phyloP scores from a whole-genome alignment of 2,329 filamentous ascomycete species.

The Stagonosporopsis vannaccii region DNA sequence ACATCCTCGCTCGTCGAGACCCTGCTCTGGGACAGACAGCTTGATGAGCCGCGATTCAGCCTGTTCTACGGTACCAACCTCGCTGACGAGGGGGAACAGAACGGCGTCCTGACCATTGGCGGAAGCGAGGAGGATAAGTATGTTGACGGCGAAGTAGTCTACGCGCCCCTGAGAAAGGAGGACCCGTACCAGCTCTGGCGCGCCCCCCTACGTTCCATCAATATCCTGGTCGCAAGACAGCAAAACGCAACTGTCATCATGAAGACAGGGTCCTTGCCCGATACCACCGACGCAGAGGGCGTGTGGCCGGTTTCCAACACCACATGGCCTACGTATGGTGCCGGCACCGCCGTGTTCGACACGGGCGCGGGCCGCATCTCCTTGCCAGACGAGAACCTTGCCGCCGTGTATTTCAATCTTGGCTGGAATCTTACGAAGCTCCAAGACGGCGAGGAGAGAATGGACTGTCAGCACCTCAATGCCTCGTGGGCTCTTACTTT shows the following conservation, averaged over 20 bases:
- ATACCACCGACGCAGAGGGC: conserved; percentile 5
- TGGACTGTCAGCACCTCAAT: conserved; percentile 27
- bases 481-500: conserved; percentile 27
- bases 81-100: conserved; percentile 7
- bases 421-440: conserved; percentile 30
- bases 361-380: conserved; percentile 27
- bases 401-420: conserved; percentile 27
- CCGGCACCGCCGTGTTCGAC: conserved; percentile 23
- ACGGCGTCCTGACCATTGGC: conserved; percentile 28
- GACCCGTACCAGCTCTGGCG: conserved; percentile 26
- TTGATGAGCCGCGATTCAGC: conserved; percentile 23
- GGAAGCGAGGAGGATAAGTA: conserved; percentile 61
- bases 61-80: conserved; percentile 28
- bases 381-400: conserved; percentile 16
- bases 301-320: conserved; percentile 14
- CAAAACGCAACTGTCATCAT: conserved; percentile 16
- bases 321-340: conserved; percentile 12
- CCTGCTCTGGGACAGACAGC: conserved; percentile 22
- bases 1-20: conserved; percentile 27
- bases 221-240: conserved; percentile 13
- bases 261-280: conserved; percentile 9
- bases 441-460: conserved; percentile 15
- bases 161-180: conserved; percentile 20
- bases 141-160: conserved; percentile 67
- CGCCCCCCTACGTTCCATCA: conserved; percentile 22